Conservation (phyloP, 352 stramenopile genomes). For the Phytophthora nicotianae region DNA sequence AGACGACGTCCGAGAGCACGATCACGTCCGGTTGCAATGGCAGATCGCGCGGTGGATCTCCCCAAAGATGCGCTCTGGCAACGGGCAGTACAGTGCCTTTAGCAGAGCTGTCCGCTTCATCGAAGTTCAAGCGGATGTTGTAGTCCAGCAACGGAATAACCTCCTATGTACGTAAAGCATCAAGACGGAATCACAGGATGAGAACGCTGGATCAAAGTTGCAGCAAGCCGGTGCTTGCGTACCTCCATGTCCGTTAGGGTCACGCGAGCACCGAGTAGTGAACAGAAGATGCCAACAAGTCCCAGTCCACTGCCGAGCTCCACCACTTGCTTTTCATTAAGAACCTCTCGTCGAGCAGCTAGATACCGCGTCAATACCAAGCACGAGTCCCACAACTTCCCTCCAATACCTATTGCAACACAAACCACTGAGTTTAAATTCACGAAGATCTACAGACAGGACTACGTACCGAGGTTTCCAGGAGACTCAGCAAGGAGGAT, state of each 20-base stretch:
- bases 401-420: slow-evolving; percentile 59
- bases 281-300: slow-evolving; percentile 78
- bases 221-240: slow-evolving; percentile 20
- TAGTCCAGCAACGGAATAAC: slow-evolving; percentile 77
- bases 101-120: slow-evolving; percentile 9
- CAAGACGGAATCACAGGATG: slow-evolving; percentile 22
- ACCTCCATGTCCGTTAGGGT: slow-evolving; percentile 79
- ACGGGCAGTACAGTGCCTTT: slow-evolving; percentile 25
- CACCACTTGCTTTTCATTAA: slow-evolving; percentile 54
- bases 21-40: slow-evolving; percentile 60
- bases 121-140: slow-evolving; percentile 78
- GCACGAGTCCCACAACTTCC: slow-evolving; percentile 87
- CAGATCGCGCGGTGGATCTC: slow-evolving; percentile 43
- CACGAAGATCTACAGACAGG: neutral
- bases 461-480: slow-evolving; percentile 59
- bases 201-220: slow-evolving; percentile 17
- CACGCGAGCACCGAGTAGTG: slow-evolving; percentile 59
- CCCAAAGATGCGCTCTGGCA: slow-evolving; percentile 64
- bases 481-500: slow-evolving; percentile 79
- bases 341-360: slow-evolving; percentile 38
- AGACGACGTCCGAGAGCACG: slow-evolving; percentile 82
- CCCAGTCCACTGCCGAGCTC: slow-evolving; percentile 79
- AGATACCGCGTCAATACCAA: slow-evolving; percentile 77
- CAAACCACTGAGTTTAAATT: neutral
- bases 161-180: slow-evolving; percentile 40